Evolutionary conservation across 805 yeast species (phyloP).

Genomic region (Wickerhamiella australiensis): DNA sequence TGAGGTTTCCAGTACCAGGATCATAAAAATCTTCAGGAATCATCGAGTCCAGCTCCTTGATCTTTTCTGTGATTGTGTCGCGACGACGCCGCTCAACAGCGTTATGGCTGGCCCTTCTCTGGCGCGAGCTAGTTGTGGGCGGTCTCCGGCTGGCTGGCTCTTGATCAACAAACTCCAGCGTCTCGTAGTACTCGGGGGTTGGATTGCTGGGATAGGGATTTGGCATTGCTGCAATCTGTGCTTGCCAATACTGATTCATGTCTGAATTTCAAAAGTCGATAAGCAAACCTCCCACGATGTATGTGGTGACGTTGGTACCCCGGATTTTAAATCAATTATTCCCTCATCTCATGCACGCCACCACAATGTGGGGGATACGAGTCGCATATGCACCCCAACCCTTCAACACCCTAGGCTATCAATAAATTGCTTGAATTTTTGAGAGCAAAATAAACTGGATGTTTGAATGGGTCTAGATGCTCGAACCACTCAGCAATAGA

Average conservation of each 20-base stretch:
- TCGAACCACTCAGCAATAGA: no score
- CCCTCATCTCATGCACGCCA: conserved; percentile 6
- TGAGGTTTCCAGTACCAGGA: conserved; percentile 1
- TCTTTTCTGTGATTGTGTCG: conserved; percentile 79
- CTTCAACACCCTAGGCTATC: background rate
- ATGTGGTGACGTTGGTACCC: background rate
- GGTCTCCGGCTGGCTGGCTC: background rate
- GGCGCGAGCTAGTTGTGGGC: background rate
- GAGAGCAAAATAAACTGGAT: no score
- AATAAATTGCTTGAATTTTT: background rate
- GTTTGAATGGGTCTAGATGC: no score
- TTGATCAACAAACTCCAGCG: background rate
- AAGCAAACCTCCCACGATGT: background rate
- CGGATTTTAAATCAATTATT: background rate
- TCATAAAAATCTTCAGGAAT: conserved; percentile 45
- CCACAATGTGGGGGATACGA: background rate
- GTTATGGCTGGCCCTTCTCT: conserved; percentile 67
- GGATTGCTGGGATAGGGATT: background rate
- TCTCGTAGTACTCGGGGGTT: background rate
- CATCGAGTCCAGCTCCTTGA: conserved; percentile 66
- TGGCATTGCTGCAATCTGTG: background rate
- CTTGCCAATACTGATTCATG: background rate
- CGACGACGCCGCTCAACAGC: conserved; percentile 89
- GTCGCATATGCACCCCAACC: conserved; percentile 4
- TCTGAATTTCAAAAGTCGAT: background rate